Base-by-base conservation (phyloP, 495 filamentous ascomycete genomes). In the Penicillium odoratum region DNA sequence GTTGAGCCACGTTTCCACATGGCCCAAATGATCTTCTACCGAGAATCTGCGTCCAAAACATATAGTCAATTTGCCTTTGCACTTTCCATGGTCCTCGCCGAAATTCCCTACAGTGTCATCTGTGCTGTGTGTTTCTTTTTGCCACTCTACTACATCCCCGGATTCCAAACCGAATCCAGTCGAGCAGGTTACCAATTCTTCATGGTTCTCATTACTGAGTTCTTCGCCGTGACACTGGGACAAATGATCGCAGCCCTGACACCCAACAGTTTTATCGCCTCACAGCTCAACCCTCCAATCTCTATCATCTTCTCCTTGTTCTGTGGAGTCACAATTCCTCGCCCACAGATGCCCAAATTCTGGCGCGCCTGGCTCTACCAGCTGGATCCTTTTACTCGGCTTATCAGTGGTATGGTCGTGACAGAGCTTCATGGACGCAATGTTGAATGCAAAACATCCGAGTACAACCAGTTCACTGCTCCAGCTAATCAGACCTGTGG, bases 341-440 rank as follows among this genome's bases (percentile, higher is more conserved):
- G 81, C 29, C 82, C 84, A 0, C 84, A 87, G 63, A 89, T 95
- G 68, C 90, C 90, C 5, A 69, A 66, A 4, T 93, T 92, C 74
- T 96, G 90, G 87, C 80, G 85, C 11, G 77, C 77, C 1, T 93
- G 90, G 90, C 77, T 95, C 18, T 92, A 93, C 71, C 73, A 92
- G 59, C 83, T 96, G 3, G 87, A 92, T 61, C 92, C 92, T 0
- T 94, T 95, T 70, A 93, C 88, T 2, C 85, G 90, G 4, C 80
- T 96, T 7, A 88, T 97, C 63, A 78, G 84, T 45, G 92, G 90
- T 8, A 89, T 91, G 70, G 81, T 92, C 4, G 83, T 86, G 1
- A 92, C 88, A 3, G 89, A 89, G 53, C 78, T 93, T 6, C 87
- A 90, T 63, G 78, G 77, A 0, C 70, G 83, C n/a, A 67, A 77